Evolutionary conservation across 495 filamentous ascomycete species (phyloP).

Genomic region (Patellaria atrata): DNA sequence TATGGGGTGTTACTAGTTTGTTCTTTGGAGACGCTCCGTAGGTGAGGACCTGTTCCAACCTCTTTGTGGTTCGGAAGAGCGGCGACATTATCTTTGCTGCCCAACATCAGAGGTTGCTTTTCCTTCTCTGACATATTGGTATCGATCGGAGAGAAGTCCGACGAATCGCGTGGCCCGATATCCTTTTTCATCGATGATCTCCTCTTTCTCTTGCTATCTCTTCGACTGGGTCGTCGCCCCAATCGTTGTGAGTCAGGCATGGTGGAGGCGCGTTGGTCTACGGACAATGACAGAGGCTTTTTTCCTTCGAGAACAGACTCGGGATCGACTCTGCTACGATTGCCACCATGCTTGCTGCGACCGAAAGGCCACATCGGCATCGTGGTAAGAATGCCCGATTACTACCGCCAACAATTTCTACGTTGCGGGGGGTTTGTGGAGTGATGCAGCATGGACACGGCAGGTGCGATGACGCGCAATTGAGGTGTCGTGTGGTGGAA

Average conservation of each 20-base stretch:
- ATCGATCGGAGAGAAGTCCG: slow-evolving; percentile 6
- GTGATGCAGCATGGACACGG: too few relatives aligned
- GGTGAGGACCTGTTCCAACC: slow-evolving; percentile 26
- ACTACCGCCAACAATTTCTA: too few relatives aligned
- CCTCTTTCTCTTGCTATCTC: slow-evolving; percentile 15
- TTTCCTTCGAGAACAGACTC: slow-evolving; percentile 13
- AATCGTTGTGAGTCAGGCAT: slow-evolving; percentile 9
- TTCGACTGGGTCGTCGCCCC: slow-evolving; percentile 4
- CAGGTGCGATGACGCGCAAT: too few relatives aligned
- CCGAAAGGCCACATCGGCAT: slow-evolving; percentile 23
- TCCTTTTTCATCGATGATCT: too few relatives aligned
- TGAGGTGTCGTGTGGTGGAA: too few relatives aligned
- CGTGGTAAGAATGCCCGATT: too few relatives aligned
- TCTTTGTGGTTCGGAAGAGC: slow-evolving; percentile 23
- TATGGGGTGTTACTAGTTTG: slow-evolving; percentile 29
- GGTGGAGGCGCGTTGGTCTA: slow-evolving; percentile 5
- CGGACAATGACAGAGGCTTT: slow-evolving; percentile 10
- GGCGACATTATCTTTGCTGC: slow-evolving; percentile 27
- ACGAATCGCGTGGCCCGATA: slow-evolving; percentile 10
- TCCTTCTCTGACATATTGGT: slow-evolving; percentile 6
- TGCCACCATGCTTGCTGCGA: slow-evolving; percentile 12
- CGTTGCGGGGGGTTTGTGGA: too few relatives aligned
- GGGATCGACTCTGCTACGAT: slow-evolving; percentile 15
- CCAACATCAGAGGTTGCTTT: background rate
- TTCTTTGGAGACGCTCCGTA: slow-evolving; percentile 27